Evolutionary conservation across 306 rosid species (phyloP), one percentile per base, ranked within the genome.

Genomic region (Vachellia pachyceras): DNA sequence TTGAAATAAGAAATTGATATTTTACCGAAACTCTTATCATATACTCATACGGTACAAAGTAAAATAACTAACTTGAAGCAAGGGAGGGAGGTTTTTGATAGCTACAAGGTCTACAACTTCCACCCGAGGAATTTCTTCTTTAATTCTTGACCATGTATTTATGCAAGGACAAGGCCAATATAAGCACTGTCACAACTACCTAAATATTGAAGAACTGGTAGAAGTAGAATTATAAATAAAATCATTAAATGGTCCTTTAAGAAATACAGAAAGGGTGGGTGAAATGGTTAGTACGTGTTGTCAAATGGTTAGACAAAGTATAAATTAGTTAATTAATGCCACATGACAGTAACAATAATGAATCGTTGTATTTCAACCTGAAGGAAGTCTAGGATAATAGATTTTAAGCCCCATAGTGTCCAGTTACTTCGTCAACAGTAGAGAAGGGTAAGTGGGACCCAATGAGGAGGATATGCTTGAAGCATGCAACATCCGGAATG

Each of bases 401-500:
- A 76, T 76, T 75, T 29, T 86, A 94, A 97, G 97, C 97, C 70
- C 97, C 83, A 18, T 37, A 82, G 22, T 76, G 92, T 70, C 97
- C 94, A 3, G 97, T 92, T 41, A 90, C 83, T 76, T 65, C n/a
- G 83, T 94, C 98, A 80, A 87, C 65, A 52, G 92, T 88, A 95
- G 52, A 92, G 94, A 79, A 86, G 89, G 36, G 84, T 78, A 79
- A 92, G 89, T 22, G 97, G 98, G 85, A 95, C 94, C 98, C 98
- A 92, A 12, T 92, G 98, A 54, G 97, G 97, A 81, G 97, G 98
- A 84, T 95, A 92, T 29, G 33, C 77, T 95, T 92, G 77, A 92
- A 95, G 75, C 98, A 91, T 29, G 98, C 94, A 54, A 92, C 98
- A 85, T 95, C 98, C 94, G 91, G 83, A 49, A 95, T 83, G 76